Conservation (phyloP, 305 asterid species). For the Fraxinus platypoda region DNA sequence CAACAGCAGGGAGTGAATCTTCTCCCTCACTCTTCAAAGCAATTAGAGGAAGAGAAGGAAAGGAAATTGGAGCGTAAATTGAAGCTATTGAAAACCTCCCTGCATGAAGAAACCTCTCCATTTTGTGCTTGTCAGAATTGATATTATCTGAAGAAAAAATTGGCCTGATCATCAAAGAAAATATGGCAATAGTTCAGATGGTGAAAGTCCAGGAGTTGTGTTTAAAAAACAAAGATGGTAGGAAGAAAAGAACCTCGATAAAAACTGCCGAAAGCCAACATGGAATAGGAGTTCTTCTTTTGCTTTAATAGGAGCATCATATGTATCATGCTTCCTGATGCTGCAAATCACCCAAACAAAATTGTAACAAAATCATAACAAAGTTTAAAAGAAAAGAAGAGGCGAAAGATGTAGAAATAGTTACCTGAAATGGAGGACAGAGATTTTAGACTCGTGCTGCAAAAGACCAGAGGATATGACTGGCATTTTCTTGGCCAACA, state of each 20-base stretch:
- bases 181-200: conserved; percentile 4
- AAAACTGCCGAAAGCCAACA: conserved; percentile 90
- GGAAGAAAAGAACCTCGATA: conserved; percentile 55
- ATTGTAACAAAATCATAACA: conserved; percentile 18
- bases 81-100: conserved; percentile 89
- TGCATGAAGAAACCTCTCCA: conserved; percentile 97
- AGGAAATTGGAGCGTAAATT: conserved; percentile 76
- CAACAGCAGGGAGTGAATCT: conserved; percentile 52
- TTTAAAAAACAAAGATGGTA: neutral
- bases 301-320: conserved; percentile 84
- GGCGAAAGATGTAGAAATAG: conserved; percentile 5
- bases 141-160: conserved; percentile 72
- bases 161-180: conserved; percentile 56
- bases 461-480: conserved; percentile 74
- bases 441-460: conserved; percentile 87
- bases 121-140: conserved; percentile 78
- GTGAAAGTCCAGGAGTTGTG: neutral
- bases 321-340: conserved; percentile 75
- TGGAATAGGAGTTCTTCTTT: conserved; percentile 91
- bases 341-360: conserved; percentile 34
- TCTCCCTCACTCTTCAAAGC: conserved; percentile 72
- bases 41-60: conserved; percentile 71
- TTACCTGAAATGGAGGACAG: conserved; percentile 97
- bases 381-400: neutral
- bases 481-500: conserved; percentile 47